Evolutionary conservation across 2,329 filamentous ascomycete genomes (phyloP).

Genomic region (Talaromyces sp.): DNA sequence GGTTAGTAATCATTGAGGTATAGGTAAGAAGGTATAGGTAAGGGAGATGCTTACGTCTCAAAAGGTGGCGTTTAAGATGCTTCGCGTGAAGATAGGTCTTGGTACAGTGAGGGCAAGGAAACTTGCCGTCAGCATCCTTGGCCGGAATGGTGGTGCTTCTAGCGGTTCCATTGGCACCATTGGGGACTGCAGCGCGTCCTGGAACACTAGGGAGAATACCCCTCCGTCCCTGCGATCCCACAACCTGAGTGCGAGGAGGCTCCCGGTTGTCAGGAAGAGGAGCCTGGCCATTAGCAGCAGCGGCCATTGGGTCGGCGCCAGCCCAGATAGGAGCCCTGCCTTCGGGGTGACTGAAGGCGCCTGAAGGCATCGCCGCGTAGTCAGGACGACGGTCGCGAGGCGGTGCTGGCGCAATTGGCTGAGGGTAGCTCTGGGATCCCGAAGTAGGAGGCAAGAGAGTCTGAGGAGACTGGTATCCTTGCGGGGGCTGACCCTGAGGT

Average conservation of each 20-base stretch:
- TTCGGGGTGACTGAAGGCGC: slow-evolving; percentile 61
- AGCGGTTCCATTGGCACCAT: slow-evolving; percentile 59
- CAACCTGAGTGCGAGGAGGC: slow-evolving; percentile 70
- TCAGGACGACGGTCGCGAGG: slow-evolving; percentile 49
- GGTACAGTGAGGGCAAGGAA: slow-evolving; percentile 94
- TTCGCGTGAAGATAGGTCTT: slow-evolving; percentile 98
- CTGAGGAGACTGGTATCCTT: slow-evolving; percentile 41
- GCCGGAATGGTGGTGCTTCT: slow-evolving; percentile 84
- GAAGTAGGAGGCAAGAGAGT: slow-evolving; percentile 67
- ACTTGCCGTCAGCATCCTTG: slow-evolving; percentile 97
- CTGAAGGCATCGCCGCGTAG: slow-evolving; percentile 69
- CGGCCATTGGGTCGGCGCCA: slow-evolving; percentile 39
- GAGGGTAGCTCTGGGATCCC: slow-evolving; percentile 67
- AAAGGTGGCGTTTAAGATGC: slow-evolving; percentile 92
- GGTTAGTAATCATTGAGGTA: not conserved
- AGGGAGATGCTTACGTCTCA: slow-evolving; percentile 73
- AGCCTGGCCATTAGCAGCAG: slow-evolving; percentile 37
- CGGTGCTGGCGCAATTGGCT: slow-evolving; percentile 73
- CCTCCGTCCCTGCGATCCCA: slow-evolving; percentile 88
- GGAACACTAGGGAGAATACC: slow-evolving; percentile 90
- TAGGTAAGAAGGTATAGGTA: no score
- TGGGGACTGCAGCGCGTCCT: slow-evolving; percentile 72
- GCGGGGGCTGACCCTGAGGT: slow-evolving; percentile 39
- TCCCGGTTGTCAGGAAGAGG: slow-evolving; percentile 42
- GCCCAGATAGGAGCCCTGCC: slow-evolving; percentile 56